Conservation (phyloP, 352 stramenopile species). For the Pythium plurisporium region DNA sequence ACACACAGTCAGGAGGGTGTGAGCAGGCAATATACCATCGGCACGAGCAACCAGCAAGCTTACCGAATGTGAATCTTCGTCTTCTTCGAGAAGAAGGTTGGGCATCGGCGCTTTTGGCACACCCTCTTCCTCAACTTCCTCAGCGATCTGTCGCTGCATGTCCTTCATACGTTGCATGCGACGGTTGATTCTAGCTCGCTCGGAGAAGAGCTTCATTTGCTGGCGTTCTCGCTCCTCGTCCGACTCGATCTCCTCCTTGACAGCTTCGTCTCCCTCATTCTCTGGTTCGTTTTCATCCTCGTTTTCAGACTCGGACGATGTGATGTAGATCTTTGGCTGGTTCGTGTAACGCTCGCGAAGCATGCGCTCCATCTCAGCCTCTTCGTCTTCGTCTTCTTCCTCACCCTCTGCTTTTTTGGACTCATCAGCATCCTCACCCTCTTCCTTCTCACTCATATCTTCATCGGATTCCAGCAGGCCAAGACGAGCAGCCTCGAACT, state of each 20-base stretch:
- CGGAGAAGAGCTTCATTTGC: slow-evolving; percentile 85
- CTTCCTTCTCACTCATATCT: slow-evolving; percentile 52
- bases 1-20: too few relatives aligned
- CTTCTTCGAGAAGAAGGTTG: slow-evolving; percentile 68
- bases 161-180: slow-evolving; percentile 86
- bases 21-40: too few relatives aligned
- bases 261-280: slow-evolving; percentile 49
- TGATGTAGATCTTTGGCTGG: slow-evolving; percentile 86
- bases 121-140: slow-evolving; percentile 37
- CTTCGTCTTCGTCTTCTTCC: slow-evolving; percentile 64
- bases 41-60: too few relatives aligned
- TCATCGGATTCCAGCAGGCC: slow-evolving; percentile 80
- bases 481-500: slow-evolving; percentile 69
- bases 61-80: slow-evolving; percentile 77
- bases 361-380: slow-evolving; percentile 77
- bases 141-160: slow-evolving; percentile 53
- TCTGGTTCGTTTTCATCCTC: slow-evolving; percentile 52
- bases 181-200: slow-evolving; percentile 75
- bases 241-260: slow-evolving; percentile 54
- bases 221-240: slow-evolving; percentile 78
- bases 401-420: slow-evolving; percentile 32
- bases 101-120: slow-evolving; percentile 29
- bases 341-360: slow-evolving; percentile 65
- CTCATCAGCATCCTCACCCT: slow-evolving; percentile 37
- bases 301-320: slow-evolving; percentile 75